Evolutionary conservation across 2,329 filamentous ascomycete genomes (phyloP).

Genomic region (Aspergillus novofumigatus): DNA sequence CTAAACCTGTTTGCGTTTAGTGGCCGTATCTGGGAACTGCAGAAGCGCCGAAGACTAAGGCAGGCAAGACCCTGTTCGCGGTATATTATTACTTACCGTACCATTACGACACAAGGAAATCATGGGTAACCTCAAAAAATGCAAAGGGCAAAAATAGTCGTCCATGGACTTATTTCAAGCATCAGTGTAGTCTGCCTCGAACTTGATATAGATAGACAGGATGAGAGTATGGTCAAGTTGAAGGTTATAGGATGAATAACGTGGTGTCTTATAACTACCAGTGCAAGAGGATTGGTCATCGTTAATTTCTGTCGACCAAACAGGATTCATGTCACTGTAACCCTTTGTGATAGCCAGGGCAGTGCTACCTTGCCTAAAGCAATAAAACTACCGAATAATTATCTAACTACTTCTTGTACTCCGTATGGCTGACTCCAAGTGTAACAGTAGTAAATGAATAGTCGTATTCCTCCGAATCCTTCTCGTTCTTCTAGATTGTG

Average conservation of each 20-base stretch:
- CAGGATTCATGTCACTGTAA: background rate
- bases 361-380: background rate
- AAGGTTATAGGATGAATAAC: background rate
- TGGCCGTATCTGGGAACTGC: conserved; percentile 6
- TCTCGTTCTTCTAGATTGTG: background rate
- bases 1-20: conserved; percentile 7
- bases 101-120: background rate
- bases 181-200: background rate
- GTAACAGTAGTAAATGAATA: too few species aligned
- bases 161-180: too few species aligned
- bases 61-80: background rate
- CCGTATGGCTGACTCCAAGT: too few species aligned
- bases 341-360: background rate
- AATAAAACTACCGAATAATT: too few species aligned
- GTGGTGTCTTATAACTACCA: background rate
- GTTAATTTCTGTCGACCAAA: background rate
- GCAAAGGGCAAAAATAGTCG: too few species aligned
- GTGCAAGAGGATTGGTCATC: background rate
- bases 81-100: background rate
- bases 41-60: background rate
- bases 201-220: background rate
- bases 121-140: background rate
- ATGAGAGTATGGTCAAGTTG: background rate
- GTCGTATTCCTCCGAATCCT: background rate
- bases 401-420: too few species aligned